These are phyloP conservation scores for Inga leiocalycina DNA, from an alignment of 306 rosid genomes.

Conservation along the genomic window DNA sequence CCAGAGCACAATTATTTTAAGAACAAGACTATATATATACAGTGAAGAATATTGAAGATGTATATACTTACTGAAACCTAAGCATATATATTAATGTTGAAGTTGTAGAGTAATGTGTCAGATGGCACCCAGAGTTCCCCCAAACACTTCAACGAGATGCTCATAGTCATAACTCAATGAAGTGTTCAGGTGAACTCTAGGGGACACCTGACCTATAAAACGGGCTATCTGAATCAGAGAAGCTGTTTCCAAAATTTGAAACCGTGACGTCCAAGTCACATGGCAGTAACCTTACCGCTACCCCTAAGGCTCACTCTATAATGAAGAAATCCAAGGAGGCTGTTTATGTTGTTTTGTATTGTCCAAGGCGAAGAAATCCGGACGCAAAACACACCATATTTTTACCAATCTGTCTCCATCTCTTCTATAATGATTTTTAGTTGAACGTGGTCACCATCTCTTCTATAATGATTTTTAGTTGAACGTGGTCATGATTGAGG, in stretches of 20 bases:
- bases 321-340: too few relatives aligned
- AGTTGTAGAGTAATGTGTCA: not conserved
- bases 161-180: not conserved
- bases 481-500: constrained; percentile 13
- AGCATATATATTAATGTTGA: too few relatives aligned
- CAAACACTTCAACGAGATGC: constrained; percentile 25
- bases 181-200: constrained; percentile 29
- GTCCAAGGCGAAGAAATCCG: not conserved
- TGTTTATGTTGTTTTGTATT: not conserved
- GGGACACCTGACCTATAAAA: not conserved
- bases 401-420: not conserved
- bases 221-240: too few relatives aligned
- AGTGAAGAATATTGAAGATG: not conserved
- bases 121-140: constrained; percentile 25
- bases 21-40: too few relatives aligned
- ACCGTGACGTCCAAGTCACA: too few relatives aligned
- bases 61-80: not conserved
- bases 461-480: not conserved
- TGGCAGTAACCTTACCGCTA: too few relatives aligned
- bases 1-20: too few relatives aligned
- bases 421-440: not conserved
- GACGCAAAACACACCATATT: not conserved
- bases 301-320: too few relatives aligned
- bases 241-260: too few relatives aligned
- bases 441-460: not conserved